These are phyloP conservation scores for Kitagawia praeruptora DNA, from an alignment of 129 eudicot genomes.

Conservation along the genomic window DNA sequence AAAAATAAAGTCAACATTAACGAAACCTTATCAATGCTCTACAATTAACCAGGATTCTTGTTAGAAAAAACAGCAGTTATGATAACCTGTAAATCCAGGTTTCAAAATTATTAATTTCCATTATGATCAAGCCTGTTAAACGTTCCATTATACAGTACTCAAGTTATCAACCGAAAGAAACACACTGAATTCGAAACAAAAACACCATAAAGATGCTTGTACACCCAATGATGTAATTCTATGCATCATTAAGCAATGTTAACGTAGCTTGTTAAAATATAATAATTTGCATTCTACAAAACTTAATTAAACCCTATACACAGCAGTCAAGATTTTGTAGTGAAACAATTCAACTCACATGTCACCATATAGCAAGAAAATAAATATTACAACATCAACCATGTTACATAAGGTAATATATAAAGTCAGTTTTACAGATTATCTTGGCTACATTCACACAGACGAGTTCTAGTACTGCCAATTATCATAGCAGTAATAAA, in stretches of 20 bases:
- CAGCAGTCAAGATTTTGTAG: background rate
- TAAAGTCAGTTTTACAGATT: too few relatives aligned
- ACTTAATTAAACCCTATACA: background rate
- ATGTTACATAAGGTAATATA: too few relatives aligned
- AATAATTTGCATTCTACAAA: background rate
- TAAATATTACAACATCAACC: too few relatives aligned
- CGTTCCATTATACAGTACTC: background rate
- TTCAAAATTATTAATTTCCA: background rate
- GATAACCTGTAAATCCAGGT: background rate
- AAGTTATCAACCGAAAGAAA: background rate
- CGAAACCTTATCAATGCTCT: background rate
- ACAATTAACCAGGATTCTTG: background rate
- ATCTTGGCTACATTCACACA: too few relatives aligned
- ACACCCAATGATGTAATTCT: too few relatives aligned
- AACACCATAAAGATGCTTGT: background rate
- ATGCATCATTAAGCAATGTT: background rate
- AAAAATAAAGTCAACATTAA: too few relatives aligned
- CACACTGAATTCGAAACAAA: too few relatives aligned
- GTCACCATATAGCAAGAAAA: too few relatives aligned
- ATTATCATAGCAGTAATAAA: too few relatives aligned
- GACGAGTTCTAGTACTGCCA: too few relatives aligned
- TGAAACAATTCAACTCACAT: too few relatives aligned
- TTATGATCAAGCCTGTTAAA: background rate
- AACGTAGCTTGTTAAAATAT: background rate
- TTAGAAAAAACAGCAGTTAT: background rate